Evolutionary conservation across 2,329 filamentous ascomycete genomes (phyloP).

Genomic region (Periglandula ipomoeae): DNA sequence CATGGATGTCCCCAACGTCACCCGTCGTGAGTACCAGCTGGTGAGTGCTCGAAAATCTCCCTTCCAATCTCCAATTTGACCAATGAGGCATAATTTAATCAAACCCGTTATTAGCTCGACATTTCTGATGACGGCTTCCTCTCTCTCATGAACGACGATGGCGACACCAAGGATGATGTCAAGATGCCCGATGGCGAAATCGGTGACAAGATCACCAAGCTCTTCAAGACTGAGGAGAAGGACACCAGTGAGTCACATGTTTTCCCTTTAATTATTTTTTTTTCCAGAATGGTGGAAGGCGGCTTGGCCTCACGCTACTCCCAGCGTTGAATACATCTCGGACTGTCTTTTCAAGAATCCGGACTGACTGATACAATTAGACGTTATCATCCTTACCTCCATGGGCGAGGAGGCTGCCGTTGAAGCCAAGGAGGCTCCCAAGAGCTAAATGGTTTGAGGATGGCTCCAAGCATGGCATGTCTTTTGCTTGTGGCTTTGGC

Average conservation of each 20-base stretch:
- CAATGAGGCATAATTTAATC: too few species aligned
- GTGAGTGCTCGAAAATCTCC: conserved; percentile 44
- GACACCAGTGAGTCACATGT: conserved; percentile 76
- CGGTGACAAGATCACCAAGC: conserved; percentile 74
- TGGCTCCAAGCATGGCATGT: conserved; percentile 14
- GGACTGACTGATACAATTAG: conserved; percentile 33
- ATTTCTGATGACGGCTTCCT: conserved; percentile 92
- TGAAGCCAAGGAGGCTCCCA: conserved; percentile 87
- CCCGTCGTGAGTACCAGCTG: conserved; percentile 84
- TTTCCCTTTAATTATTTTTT: neutral
- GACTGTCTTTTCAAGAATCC: neutral
- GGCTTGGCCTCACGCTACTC: too few species aligned
- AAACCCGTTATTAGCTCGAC: conserved; percentile 81
- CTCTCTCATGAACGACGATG: conserved; percentile 82
- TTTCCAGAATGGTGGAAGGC: too few species aligned
- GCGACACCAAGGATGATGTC: conserved; percentile 89
- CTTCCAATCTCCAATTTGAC: too few species aligned
- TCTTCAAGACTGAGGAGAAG: conserved; percentile 78
- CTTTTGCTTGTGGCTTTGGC: conserved; percentile 17
- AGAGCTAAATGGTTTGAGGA: conserved; percentile 16
- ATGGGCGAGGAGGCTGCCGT: conserved; percentile 94
- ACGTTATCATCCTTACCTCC: conserved; percentile 84
- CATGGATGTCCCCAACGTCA: conserved; percentile 96
- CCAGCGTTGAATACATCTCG: too few species aligned
- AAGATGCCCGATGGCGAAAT: conserved; percentile 84